These are phyloP conservation scores for Nothomitra cinnamomea DNA, from an alignment of 2,329 filamentous ascomycete species.

Conservation along the genomic window DNA sequence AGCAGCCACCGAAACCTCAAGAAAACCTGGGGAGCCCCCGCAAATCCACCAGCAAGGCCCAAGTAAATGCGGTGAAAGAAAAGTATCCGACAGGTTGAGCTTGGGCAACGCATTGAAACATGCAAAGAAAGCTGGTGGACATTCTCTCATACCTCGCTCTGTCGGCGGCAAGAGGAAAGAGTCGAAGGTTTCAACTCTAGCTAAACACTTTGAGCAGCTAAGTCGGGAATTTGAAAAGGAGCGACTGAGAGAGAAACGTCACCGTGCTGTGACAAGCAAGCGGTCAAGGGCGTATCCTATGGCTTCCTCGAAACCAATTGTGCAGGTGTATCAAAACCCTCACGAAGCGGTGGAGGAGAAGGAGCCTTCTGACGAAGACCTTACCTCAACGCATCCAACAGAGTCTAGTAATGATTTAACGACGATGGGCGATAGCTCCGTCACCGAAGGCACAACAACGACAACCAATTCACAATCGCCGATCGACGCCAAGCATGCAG, in stretches of 20 bases:
- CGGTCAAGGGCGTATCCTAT: slow-evolving; percentile 72
- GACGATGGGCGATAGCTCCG: slow-evolving; percentile 15
- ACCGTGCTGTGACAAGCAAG: slow-evolving; percentile 59
- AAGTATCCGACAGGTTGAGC: slow-evolving; percentile 1
- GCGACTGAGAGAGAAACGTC: slow-evolving; percentile 66
- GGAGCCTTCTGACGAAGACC: slow-evolving; percentile 47
- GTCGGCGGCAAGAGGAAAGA: slow-evolving; percentile 52
- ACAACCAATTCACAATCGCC: slow-evolving; percentile 21
- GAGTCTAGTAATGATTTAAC: slow-evolving; percentile 14
- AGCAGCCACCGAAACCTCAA: neutral
- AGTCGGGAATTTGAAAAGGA: slow-evolving; percentile 95
- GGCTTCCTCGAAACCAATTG: slow-evolving; percentile 84
- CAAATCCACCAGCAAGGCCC: neutral
- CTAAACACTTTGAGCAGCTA: slow-evolving; percentile 90
- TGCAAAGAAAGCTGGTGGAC: slow-evolving; percentile 5
- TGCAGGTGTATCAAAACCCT: slow-evolving; percentile 89
- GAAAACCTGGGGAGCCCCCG: neutral
- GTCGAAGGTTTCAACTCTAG: slow-evolving; percentile 75
- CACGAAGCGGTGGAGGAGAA: slow-evolving; percentile 81
- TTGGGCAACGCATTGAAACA: neutral
- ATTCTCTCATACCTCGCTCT: slow-evolving; percentile 78
- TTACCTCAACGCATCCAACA: slow-evolving; percentile 13
- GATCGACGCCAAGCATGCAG: slow-evolving; percentile 17
- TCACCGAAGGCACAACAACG: slow-evolving; percentile 13
- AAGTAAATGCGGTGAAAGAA: slow-evolving; percentile 1